Evolutionary conservation across 2,329 filamentous ascomycete genomes (phyloP), one percentile per base, ranked within the genome.

Genomic region (Trichophyton rubrum): DNA sequence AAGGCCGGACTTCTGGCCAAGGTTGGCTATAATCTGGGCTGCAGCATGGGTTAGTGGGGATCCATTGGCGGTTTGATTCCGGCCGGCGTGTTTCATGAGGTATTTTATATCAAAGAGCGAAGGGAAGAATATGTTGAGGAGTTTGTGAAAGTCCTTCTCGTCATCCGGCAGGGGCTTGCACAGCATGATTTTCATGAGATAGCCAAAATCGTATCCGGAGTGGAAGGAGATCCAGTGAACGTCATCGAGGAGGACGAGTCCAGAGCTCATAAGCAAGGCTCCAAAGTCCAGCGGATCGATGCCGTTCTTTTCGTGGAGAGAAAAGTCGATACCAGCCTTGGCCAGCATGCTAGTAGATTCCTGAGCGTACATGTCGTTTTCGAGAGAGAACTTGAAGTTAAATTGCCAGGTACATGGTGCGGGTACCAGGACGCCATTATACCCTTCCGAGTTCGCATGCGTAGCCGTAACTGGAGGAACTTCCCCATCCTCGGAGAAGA

Each of bases 141-240:
- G 83, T 68, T 86, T 83, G 71, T 95, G 88, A 72, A 97, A 99
- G 64, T 93, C 86, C 57, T 86, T 82, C 72, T 97, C 93, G 66
- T 95, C 90, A 67, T 90, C 88, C 0, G 93, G 93, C 6, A 99
- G 80, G 51, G 87, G 84, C 66, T 85, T 82, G 74, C 88, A 88
- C 61, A 89, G 86, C 72, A 99, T 85, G 61, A 96, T 85, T 76
- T 99, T 99, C 70, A 95, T 91, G 55, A 99, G 80, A 70, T 97
- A 97, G 56, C 91, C 93, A 74, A 99, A 97, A 77, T 99, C 93
- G 75, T 99, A 99, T 63, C 92, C 93, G 30, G 90, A 93, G 73
- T 99, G 93, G 76, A 97, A 97, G 3, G 90, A 95, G 65, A 99
- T 89, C 93, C 93, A 99, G 72, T 90, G 87, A 60, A 96, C 88